A percentile compares a stretch with the other conserved stretches of the same genome.
These are phyloP conservation scores for Saccharomyces hybrid DNA, from an alignment of 1,139 yeast species.

Conservation along the genomic window DNA sequence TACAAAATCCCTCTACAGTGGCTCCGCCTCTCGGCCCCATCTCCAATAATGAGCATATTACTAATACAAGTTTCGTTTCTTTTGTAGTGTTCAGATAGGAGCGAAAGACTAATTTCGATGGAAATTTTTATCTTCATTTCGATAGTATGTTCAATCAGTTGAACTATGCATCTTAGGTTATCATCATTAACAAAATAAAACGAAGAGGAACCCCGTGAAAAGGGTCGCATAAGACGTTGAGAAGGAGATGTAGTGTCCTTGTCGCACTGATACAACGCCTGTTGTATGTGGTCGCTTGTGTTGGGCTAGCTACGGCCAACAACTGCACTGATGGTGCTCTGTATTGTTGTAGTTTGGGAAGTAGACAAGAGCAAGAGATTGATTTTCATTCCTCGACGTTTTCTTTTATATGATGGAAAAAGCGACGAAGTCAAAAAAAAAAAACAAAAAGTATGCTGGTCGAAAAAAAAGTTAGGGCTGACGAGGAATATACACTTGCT, in stretches of 20 bases:
- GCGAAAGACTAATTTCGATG: constrained; percentile 36
- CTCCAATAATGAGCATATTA: background rate
- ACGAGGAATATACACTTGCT: background rate
- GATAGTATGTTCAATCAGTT: constrained; percentile 26
- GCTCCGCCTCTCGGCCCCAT: background rate
- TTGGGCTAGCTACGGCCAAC: background rate
- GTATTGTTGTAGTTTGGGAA: no score
- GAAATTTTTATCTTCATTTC: constrained; percentile 28
- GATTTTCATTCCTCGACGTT: background rate
- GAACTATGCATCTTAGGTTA: constrained; percentile 32
- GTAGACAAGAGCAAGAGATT: background rate
- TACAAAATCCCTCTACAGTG: background rate
- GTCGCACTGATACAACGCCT: background rate
- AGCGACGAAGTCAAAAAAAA: background rate
- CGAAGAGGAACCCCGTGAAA: background rate
- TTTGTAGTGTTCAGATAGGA: constrained; percentile 31
- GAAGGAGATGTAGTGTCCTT: background rate
- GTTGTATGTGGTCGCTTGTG: background rate
- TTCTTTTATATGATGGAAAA: background rate
- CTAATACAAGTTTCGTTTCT: background rate
- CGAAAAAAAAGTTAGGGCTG: background rate
- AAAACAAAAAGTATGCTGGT: background rate
- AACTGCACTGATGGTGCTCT: background rate
- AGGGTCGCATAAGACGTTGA: background rate
- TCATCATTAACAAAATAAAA: constrained; percentile 24